Evolutionary conservation across 169 alveolate genomes (phyloP).

Genomic region (Eimeria mitis): DNA sequence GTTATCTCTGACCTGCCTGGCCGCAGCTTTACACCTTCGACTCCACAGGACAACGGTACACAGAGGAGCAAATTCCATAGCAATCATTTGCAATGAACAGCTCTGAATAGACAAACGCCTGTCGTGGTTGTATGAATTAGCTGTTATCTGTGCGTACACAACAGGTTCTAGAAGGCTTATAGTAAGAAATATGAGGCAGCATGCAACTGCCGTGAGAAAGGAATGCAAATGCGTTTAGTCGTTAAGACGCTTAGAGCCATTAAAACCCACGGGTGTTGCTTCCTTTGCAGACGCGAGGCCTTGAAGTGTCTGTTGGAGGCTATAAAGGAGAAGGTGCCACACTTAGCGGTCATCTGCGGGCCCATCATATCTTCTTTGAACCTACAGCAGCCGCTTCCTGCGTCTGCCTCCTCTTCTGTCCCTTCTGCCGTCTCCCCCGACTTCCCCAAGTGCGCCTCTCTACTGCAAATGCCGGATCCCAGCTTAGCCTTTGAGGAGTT

Average conservation of each 20-base stretch:
- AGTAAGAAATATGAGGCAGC: neutral
- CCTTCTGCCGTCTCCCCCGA: constrained; percentile 25
- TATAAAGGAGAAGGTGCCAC: constrained; percentile 74
- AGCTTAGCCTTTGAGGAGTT: constrained; percentile 20
- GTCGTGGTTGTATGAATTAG: neutral
- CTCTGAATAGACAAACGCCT: neutral
- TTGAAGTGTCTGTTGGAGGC: constrained; percentile 36
- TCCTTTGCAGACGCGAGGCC: constrained; percentile 64
- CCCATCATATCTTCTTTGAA: constrained; percentile 73
- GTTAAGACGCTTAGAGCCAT: neutral
- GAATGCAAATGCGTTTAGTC: neutral
- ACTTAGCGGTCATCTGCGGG: constrained; percentile 66
- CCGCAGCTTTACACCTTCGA: neutral
- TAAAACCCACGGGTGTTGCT: neutral
- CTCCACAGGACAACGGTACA: neutral
- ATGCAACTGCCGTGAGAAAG: neutral
- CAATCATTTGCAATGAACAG: neutral
- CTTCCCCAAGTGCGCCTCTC: constrained; percentile 45
- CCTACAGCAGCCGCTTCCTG: constrained; percentile 51
- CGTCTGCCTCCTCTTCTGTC: constrained; percentile 32
- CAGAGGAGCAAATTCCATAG: neutral
- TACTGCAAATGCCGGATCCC: constrained; percentile 50
- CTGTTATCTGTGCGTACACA: neutral
- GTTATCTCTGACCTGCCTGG: neutral
- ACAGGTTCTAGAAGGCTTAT: neutral